These are phyloP conservation scores for Polysphondylium violaceum DNA, from an alignment of 78 protist genomes.

Conservation along the genomic window DNA sequence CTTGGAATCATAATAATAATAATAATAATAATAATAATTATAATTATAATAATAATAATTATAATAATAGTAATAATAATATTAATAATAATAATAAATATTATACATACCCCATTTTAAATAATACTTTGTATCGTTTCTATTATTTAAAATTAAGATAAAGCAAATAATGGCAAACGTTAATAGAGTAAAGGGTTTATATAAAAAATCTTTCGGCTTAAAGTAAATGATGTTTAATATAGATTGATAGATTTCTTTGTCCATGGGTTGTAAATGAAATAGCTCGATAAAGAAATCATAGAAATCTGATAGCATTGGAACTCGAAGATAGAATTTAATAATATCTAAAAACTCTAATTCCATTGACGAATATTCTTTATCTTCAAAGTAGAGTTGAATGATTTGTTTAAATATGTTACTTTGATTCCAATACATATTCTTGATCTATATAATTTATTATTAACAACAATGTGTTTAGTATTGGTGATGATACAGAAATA, in stretches of 20 bases:
- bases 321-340: constrained; percentile 12
- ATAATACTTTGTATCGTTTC: neutral
- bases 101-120: constrained; percentile 49
- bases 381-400: neutral
- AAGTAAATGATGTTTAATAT: constrained; percentile 29
- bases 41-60: neutral
- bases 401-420: neutral
- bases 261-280: neutral
- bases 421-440: neutral
- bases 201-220: constrained; percentile 12
- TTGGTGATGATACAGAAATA: neutral
- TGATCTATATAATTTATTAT: constrained; percentile 30
- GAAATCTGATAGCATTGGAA: constrained; percentile 57
- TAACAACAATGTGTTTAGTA: too few species aligned
- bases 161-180: constrained; percentile 15
- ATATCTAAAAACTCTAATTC: constrained; percentile 53
- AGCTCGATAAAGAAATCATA: constrained; percentile 8
- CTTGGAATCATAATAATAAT: neutral
- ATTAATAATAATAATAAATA: constrained; percentile 12
- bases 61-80: neutral
- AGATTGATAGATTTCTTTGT: neutral
- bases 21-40: neutral
- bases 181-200: constrained; percentile 33
- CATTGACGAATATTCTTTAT: neutral
- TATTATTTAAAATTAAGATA: neutral